phyloP scores from a whole-genome alignment of 164 flowering plant species.

The Cinnamomum chago region DNA sequence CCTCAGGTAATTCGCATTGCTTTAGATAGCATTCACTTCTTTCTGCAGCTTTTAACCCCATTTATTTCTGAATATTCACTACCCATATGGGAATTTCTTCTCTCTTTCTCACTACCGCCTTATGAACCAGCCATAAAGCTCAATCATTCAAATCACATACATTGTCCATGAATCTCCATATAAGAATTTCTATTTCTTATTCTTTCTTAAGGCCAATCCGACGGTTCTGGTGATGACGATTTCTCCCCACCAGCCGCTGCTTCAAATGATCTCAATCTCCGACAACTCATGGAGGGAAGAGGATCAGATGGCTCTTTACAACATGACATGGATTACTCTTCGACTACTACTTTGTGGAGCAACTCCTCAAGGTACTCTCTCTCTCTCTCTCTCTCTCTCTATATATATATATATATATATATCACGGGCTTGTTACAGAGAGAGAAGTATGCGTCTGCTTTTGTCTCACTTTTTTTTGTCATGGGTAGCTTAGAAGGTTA shows the following conservation, averaged over 20 bases:
- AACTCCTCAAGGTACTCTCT: conserved; percentile 44
- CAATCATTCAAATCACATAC: neutral
- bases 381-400: neutral
- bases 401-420: too few relatives aligned
- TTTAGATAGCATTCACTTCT: conserved; percentile 16
- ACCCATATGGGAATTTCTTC: conserved; percentile 7
- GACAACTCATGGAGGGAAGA: conserved; percentile 23
- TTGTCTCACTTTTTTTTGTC: conserved; percentile 22
- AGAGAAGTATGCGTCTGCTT: neutral
- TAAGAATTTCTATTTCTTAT: neutral
- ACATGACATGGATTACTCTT: conserved; percentile 31
- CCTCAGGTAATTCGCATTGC: conserved; percentile 63
- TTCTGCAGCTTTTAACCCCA: conserved; percentile 17
- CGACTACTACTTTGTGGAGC: conserved; percentile 37
- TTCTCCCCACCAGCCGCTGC: conserved; percentile 17
- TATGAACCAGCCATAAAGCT: too few relatives aligned
- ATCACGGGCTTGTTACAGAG: neutral
- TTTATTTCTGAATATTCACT: conserved; percentile 10
- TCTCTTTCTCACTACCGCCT: neutral
- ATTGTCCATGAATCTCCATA: conserved; percentile 2
- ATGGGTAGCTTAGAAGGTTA: conserved; percentile 22
- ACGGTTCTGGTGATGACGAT: conserved; percentile 70
- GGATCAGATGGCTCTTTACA: conserved; percentile 33
- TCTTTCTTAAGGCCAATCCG: conserved; percentile 45
- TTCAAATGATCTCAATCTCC: conserved; percentile 11